Conservation (phyloP, 2,329 filamentous ascomycete genomes). For the Xylariaceae sp. region DNA sequence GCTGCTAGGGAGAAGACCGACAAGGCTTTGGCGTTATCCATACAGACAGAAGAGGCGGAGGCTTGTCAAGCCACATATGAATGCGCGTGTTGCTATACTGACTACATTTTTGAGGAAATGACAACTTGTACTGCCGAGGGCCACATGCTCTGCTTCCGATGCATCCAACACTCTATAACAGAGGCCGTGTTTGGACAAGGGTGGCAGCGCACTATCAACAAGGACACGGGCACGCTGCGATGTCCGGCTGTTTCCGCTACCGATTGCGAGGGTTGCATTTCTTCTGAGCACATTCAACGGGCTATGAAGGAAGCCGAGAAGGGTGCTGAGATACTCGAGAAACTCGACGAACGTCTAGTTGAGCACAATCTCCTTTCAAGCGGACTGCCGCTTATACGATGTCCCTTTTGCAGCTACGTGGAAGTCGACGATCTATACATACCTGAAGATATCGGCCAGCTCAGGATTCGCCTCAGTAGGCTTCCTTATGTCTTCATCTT, state of each 20-base stretch:
- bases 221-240: conserved; percentile 65
- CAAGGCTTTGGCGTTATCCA: conserved; percentile 44
- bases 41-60: conserved; percentile 58
- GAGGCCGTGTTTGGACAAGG: conserved; percentile 92
- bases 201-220: conserved; percentile 75
- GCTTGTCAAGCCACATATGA: conserved; percentile 55
- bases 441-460: conserved; percentile 47
- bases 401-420: conserved; percentile 87
- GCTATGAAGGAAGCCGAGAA: conserved; percentile 66
- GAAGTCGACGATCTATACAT: conserved; percentile 77
- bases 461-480: conserved; percentile 52
- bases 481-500: conserved; percentile 39
- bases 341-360: conserved; percentile 73
- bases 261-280: conserved; percentile 70
- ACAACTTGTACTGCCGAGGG: conserved; percentile 63
- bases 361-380: conserved; percentile 71
- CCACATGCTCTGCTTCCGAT: conserved; percentile 75
- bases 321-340: conserved; percentile 65
- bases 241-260: conserved; percentile 72
- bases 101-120: conserved; percentile 67
- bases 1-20: conserved; percentile 47
- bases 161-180: conserved; percentile 73
- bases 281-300: conserved; percentile 61
- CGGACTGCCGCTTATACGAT: conserved; percentile 69
- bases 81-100: conserved; percentile 73